Evolutionary conservation across 2,329 filamentous ascomycete species (phyloP).

Genomic region (Aspergillus piperis): DNA sequence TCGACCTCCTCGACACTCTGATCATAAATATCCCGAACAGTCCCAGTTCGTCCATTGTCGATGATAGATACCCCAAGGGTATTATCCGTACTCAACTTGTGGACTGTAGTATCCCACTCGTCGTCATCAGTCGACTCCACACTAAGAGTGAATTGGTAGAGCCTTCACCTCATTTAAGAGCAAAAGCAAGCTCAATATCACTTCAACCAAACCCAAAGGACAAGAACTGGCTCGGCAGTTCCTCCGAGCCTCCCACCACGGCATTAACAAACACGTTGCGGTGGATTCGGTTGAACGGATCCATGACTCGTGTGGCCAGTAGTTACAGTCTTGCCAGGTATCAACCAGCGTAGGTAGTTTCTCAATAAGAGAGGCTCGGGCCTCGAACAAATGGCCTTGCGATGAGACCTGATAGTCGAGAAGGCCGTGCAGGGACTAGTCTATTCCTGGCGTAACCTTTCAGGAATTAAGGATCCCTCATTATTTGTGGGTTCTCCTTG

Average conservation of each 20-base stretch:
- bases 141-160: background rate
- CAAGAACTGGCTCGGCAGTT: slow-evolving; percentile 43
- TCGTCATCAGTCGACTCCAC: too few relatives aligned
- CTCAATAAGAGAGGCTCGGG: background rate
- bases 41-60: background rate
- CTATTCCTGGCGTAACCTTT: too few relatives aligned
- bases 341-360: background rate
- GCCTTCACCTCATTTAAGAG: background rate
- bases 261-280: slow-evolving; percentile 58
- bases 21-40: background rate
- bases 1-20: background rate
- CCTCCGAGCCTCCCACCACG: slow-evolving; percentile 49
- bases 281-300: slow-evolving; percentile 4
- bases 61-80: background rate
- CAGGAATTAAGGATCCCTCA: too few relatives aligned
- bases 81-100: background rate
- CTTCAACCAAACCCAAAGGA: background rate
- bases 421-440: too few relatives aligned
- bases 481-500: too few relatives aligned
- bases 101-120: background rate
- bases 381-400: too few relatives aligned
- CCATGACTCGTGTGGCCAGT: background rate
- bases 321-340: background rate
- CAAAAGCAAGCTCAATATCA: background rate
- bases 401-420: too few relatives aligned